Conservation (phyloP, 371 early-diverging fungal genomes). For the Lichtheimia ornata region DNA sequence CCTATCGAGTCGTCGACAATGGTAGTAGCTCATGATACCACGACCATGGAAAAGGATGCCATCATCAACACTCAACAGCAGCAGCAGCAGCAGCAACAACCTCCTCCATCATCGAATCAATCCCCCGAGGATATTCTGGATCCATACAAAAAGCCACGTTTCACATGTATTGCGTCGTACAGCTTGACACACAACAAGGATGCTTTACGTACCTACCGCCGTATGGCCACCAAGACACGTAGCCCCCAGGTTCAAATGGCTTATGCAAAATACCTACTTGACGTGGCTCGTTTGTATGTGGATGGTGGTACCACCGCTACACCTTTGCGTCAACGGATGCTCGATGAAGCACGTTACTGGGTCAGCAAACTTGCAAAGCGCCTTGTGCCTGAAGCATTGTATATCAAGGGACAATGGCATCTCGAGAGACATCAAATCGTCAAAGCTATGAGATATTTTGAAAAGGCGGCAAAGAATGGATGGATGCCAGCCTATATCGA, state of each 20-base stretch:
- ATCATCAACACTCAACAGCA: not conserved
- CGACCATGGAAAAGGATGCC: not conserved
- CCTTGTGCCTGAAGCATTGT: conserved; percentile 71
- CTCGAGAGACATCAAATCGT: conserved; percentile 12
- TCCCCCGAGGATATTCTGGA: not conserved
- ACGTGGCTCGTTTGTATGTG: conserved; percentile 27
- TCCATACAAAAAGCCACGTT: conserved; percentile 7
- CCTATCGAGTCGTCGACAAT: not conserved
- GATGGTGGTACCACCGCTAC: conserved; percentile 2
- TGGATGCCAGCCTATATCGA: conserved; percentile 9
- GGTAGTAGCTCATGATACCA: not conserved
- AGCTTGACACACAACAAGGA: conserved; percentile 24
- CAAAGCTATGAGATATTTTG: conserved; percentile 15
- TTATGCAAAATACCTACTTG: conserved; percentile 72
- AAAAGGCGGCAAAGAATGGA: conserved; percentile 17
- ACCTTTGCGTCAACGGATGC: conserved; percentile 23
- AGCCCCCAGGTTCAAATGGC: conserved; percentile 67
- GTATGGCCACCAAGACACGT: conserved; percentile 75
- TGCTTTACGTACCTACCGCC: conserved; percentile 62
- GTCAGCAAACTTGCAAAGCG: conserved; percentile 63
- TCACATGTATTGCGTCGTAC: conserved; percentile 21
- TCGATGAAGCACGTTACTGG: conserved; percentile 74
- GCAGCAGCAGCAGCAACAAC: not conserved
- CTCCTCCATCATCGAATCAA: not conserved
- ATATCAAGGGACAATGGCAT: conserved; percentile 69